A percentile compares a stretch with the other conserved stretches of the same genome.
Conservation (phyloP, 2,329 filamentous ascomycete species). For the Penicillium aurantiogriseum region DNA sequence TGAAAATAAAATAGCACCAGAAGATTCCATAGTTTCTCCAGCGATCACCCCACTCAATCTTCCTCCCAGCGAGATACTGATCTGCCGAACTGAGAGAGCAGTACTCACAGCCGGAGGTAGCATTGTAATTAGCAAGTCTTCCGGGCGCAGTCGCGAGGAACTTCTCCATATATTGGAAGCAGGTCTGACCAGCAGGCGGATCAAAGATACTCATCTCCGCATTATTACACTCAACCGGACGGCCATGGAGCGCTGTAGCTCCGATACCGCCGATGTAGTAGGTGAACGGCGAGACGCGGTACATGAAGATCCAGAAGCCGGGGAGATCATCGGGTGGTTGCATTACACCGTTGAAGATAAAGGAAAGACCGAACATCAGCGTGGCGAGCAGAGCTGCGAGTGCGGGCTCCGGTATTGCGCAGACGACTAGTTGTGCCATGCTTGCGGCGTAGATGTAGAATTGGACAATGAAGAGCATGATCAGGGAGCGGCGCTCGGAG, state of each 20-base stretch:
- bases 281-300: slow-evolving; percentile 58
- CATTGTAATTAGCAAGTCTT: slow-evolving; percentile 51
- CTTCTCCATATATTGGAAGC: slow-evolving; percentile 55
- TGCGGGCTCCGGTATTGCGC: slow-evolving; percentile 14
- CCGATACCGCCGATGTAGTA: slow-evolving; percentile 59
- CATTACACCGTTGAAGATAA: slow-evolving; percentile 53
- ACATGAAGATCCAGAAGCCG: slow-evolving; percentile 63
- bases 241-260: slow-evolving; percentile 65
- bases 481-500: slow-evolving; percentile 14
- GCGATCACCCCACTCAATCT: slow-evolving; percentile 54
- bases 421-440: slow-evolving; percentile 18
- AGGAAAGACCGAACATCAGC: slow-evolving; percentile 19
- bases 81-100: slow-evolving; percentile 34
- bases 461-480: slow-evolving; percentile 24
- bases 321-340: slow-evolving; percentile 62
- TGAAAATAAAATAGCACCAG: slow-evolving; percentile 60
- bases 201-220: slow-evolving; percentile 69
- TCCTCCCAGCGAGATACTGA: slow-evolving; percentile 43
- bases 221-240: slow-evolving; percentile 60
- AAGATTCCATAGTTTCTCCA: slow-evolving; percentile 68
- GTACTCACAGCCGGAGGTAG: slow-evolving; percentile 53
- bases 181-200: slow-evolving; percentile 57
- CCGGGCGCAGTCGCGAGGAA: slow-evolving; percentile 54
- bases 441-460: slow-evolving; percentile 21
- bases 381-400: slow-evolving; percentile 18